Percentiles rank a stretch among this genome's conserved stretches.
Evolutionary conservation across 208 protist species (phyloP).

Genomic region (Lotmaria passim): DNA sequence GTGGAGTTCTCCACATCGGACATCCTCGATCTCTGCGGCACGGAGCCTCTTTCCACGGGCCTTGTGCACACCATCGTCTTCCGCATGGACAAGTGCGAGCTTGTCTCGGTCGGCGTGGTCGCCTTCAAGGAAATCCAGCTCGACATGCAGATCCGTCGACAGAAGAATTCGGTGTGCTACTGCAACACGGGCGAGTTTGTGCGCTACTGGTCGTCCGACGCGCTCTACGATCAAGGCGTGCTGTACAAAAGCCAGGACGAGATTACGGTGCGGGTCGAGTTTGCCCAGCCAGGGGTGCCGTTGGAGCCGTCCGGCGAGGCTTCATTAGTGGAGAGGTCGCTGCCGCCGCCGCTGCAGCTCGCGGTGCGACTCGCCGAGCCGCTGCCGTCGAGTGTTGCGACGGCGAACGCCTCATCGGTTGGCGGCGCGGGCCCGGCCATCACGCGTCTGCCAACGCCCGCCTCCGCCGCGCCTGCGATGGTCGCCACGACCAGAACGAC

Average conservation of each 20-base stretch:
- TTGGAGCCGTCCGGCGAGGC: constrained; percentile 20
- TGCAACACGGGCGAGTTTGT: constrained; percentile 84
- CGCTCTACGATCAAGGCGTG: constrained; percentile 47
- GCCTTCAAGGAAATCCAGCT: constrained; percentile 43
- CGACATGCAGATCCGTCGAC: constrained; percentile 59
- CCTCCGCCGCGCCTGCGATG: neutral
- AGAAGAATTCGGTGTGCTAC: constrained; percentile 72
- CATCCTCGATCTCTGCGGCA: constrained; percentile 78
- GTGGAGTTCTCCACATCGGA: constrained; percentile 72
- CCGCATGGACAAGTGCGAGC: constrained; percentile 80
- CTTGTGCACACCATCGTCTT: constrained; percentile 64
- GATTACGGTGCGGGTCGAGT: constrained; percentile 58
- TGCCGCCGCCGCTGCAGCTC: constrained; percentile 28
- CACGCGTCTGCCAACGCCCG: neutral
- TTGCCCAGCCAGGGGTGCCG: constrained; percentile 39
- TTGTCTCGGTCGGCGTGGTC: constrained; percentile 72
- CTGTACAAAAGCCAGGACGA: constrained; percentile 65
- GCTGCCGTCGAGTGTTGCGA: constrained; percentile 18
- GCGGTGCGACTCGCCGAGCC: constrained; percentile 10
- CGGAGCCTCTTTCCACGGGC: constrained; percentile 55
- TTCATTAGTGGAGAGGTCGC: neutral
- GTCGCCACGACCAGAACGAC: neutral
- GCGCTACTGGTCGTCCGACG: constrained; percentile 40
- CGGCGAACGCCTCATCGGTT: neutral
- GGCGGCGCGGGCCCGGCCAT: neutral